Evolutionary conservation across 176 grass and related monocot species (phyloP).

Genomic region (sorghum (Sorghum bicolor)): Sorghum_bicolor_NCBIv3 NC_012875.2:39643001-39643500

Average conservation of each 20-base stretch:
- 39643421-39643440: background rate
- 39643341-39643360: constrained; percentile 26
- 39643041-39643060: constrained; percentile 76
- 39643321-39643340: constrained; percentile 23
- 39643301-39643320: constrained; percentile 37
- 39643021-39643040: constrained; percentile 78
- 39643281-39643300: constrained; percentile 10
- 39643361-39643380: constrained; percentile 24
- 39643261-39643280: constrained; percentile 23
- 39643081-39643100: constrained; percentile 85
- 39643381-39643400: constrained; percentile 13
- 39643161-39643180: constrained; percentile 11
- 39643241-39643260: constrained; percentile 34
- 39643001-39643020: constrained; percentile 72
- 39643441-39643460: constrained; percentile 17
- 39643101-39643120: constrained; percentile 52
- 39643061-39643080: constrained; percentile 79
- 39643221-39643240: constrained; percentile 36
- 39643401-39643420: constrained; percentile 16
- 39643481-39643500: constrained; percentile 15
- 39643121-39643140: constrained; percentile 8
- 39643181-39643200: constrained; percentile 16
- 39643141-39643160: constrained; percentile 11
- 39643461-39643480: constrained; percentile 7
- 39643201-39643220: constrained; percentile 25